Conservation (phyloP, 768 basidiomycete genomes). For the Rhizopogon rudus region DNA sequence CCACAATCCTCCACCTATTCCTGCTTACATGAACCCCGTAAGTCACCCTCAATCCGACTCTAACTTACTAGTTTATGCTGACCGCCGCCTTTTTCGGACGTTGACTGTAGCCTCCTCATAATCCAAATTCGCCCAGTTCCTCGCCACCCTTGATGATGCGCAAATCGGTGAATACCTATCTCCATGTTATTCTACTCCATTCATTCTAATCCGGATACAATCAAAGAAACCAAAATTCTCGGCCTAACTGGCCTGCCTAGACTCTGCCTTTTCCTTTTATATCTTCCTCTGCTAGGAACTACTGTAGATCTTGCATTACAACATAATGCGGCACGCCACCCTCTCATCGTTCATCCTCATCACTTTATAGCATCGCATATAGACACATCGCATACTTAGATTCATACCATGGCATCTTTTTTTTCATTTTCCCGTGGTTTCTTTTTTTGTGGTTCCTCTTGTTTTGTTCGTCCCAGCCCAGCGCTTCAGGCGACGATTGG, state of each 20-base stretch:
- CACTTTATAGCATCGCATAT: conserved; percentile 22
- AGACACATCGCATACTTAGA: conserved; percentile 31
- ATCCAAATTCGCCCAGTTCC: conserved; percentile 31
- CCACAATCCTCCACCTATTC: conserved; percentile 28
- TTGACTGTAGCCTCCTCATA: conserved; percentile 28
- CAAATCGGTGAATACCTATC: conserved; percentile 35
- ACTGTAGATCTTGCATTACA: conserved; percentile 19
- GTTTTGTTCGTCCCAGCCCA: conserved; percentile 8
- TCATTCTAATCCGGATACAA: neutral
- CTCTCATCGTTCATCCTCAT: conserved; percentile 9
- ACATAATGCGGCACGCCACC: conserved; percentile 12
- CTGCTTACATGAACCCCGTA: conserved; percentile 35
- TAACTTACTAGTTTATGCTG: conserved; percentile 1
- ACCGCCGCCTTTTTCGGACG: conserved; percentile 2
- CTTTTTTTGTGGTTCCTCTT: conserved; percentile 5
- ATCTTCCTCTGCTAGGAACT: conserved; percentile 10
- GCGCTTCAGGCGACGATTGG: conserved; percentile 12
- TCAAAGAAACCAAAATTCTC: conserved; percentile 32
- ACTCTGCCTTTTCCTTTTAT: conserved; percentile 1
- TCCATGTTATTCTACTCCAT: neutral
- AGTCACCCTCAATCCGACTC: conserved; percentile 7
- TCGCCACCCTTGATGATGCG: conserved; percentile 55
- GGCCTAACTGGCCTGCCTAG: conserved; percentile 16
- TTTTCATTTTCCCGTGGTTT: conserved; percentile 9
- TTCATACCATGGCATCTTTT: conserved; percentile 29